Conservation (phyloP, 345 rosid species). For the Gossypium bickii region DNA sequence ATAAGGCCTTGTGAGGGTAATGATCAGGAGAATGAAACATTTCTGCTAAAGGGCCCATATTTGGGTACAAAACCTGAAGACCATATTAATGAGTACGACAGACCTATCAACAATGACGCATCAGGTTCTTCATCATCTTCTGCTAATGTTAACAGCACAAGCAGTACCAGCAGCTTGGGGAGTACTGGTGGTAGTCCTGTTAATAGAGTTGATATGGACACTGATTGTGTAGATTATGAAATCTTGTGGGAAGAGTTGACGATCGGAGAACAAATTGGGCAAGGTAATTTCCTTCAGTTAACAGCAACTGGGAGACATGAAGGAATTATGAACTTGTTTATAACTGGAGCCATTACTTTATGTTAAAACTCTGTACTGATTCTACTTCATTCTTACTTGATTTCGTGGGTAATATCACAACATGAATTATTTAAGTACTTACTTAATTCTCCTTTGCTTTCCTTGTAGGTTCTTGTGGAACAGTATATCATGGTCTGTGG, state of each 20-base stretch:
- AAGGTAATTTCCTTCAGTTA: slow-evolving; percentile 47
- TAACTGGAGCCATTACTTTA: not conserved
- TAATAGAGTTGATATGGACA: slow-evolving; percentile 70
- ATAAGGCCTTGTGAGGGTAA: slow-evolving; percentile 52
- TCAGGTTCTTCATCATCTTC: slow-evolving; percentile 73
- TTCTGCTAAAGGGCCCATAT: slow-evolving; percentile 37
- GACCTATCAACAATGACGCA: slow-evolving; percentile 57
- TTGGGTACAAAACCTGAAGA: slow-evolving; percentile 43
- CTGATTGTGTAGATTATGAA: slow-evolving; percentile 77
- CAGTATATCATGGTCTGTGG: slow-evolving; percentile 96
- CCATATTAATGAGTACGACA: slow-evolving; percentile 41
- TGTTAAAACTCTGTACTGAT: not conserved
- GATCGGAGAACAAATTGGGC: slow-evolving; percentile 81
- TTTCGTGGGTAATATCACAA: not conserved
- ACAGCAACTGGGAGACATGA: not conserved
- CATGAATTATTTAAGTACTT: slow-evolving; percentile 17
- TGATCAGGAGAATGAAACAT: slow-evolving; percentile 51
- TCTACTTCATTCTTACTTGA: not conserved
- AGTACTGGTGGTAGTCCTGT: slow-evolving; percentile 74
- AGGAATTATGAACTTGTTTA: not conserved
- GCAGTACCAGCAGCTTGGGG: slow-evolving; percentile 86
- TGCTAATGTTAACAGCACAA: slow-evolving; percentile 67
- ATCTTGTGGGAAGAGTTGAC: slow-evolving; percentile 90
- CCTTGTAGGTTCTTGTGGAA: slow-evolving; percentile 88
- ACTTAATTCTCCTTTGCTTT: slow-evolving; percentile 17